Base-by-base conservation (phyloP, 2,329 filamentous ascomycete genomes). In the Phaeomoniella chlamydospora region DNA sequence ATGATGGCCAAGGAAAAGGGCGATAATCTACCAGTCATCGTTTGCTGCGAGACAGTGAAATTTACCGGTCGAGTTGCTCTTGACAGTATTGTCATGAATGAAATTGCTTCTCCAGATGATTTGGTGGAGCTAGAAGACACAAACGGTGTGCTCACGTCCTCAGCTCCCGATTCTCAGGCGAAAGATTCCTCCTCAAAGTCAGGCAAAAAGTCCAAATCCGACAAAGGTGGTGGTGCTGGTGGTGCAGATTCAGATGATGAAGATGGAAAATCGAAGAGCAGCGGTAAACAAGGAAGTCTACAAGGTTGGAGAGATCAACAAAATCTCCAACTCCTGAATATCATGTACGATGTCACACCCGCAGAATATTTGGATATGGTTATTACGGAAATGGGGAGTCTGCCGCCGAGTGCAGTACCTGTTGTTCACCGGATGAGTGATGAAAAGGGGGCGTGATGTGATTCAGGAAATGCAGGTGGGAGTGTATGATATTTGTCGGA, bases 11-110 rank as follows among this genome's bases (percentile, higher is more conserved):
- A 78, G 35, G 52, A 53, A 11, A 57, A 58, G 22, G 59, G 58
- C 4, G 67, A 76, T 14, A 77, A 80, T 39, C 73, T 87, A 26
- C 81, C 83, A 1, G 84, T 96, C 39, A 77, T 92, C 19, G 84
- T 92, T 3, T 80, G 92, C 40, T 94, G 85, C 56, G 88, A 96
- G 62, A 90, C 81, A 3, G 78, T 96, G 62, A 98, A 96, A 60
- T 94, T 96, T 55, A 82, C 90, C 49, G 77, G 85, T 48, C 79
- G 85, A 39, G 84, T 94, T 9, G 82, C 85, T 4, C 74, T 92
- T 11, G 90, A 96, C 59, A 88, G 85, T 15, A 83, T 96, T 45
- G 88, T 90, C 30, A 79, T 85, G 50, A 98, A 98, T 56, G 90
- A 98, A 63, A 79, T 94, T 42, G 86, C 74, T 59, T 70, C 87